A percentile compares a stretch with the other conserved stretches of the same genome.
phyloP scores from a whole-genome alignment of 352 stramenopile species.

The Pythium pectinolyticum region DNA sequence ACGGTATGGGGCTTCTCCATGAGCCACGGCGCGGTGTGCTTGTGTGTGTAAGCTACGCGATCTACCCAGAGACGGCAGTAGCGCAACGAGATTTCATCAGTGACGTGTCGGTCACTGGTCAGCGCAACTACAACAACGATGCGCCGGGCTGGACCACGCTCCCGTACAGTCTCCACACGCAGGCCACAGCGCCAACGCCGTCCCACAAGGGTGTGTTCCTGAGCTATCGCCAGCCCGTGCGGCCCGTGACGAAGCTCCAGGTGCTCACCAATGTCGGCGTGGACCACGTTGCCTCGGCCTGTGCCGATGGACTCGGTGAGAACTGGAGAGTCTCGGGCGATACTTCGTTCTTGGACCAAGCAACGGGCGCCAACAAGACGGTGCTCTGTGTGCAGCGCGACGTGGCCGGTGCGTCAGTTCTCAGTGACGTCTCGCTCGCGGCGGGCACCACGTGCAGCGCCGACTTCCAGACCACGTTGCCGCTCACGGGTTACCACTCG shows the following conservation, averaged over 20 bases:
- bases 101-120: slow-evolving; percentile 42
- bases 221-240: slow-evolving; percentile 36
- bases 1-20: neutral
- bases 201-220: slow-evolving; percentile 28
- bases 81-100: slow-evolving; percentile 42
- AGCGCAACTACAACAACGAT: slow-evolving; percentile 52
- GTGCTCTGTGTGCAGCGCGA: slow-evolving; percentile 29
- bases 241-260: slow-evolving; percentile 36
- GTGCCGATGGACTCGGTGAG: slow-evolving; percentile 11
- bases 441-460: neutral
- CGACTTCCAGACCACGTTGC: slow-evolving; percentile 2
- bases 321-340: neutral
- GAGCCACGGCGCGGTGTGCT: slow-evolving; percentile 20
- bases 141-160: slow-evolving; percentile 42
- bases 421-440: neutral
- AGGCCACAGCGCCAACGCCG: slow-evolving; percentile 19
- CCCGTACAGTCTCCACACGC: slow-evolving; percentile 19
- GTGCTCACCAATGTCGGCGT: slow-evolving; percentile 29
- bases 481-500: neutral
- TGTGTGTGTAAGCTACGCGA: slow-evolving; percentile 34
- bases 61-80: slow-evolving; percentile 13
- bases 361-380: slow-evolving; percentile 9
- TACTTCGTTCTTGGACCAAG: slow-evolving; percentile 18
- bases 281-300: slow-evolving; percentile 3
- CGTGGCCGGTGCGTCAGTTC: slow-evolving; percentile 1